These are phyloP conservation scores for Spiromastix sp. DNA, from an alignment of 2,329 filamentous ascomycete species.

Conservation along the genomic window DNA sequence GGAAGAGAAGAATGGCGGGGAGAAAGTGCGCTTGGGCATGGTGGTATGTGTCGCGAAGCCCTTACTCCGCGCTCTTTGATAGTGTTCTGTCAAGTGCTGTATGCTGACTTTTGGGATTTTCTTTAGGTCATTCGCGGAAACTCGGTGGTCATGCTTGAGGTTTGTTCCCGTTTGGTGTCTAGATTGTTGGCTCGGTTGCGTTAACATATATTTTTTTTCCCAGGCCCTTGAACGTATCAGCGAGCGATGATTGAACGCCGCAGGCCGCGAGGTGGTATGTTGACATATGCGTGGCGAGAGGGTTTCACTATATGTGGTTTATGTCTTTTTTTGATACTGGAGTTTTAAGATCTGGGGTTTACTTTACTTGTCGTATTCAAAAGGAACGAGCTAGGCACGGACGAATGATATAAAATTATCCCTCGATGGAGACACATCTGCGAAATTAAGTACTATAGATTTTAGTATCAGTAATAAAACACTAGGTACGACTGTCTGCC, in stretches of 20 bases:
- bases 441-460: no score
- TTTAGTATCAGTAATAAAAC: no score
- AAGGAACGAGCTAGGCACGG: no score
- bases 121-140: slow-evolving; percentile 85
- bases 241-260: slow-evolving; percentile 27
- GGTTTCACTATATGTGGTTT: no score
- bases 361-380: no score
- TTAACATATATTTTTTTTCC: slow-evolving; percentile 2
- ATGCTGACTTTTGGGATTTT: slow-evolving; percentile 9
- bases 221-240: slow-evolving; percentile 34
- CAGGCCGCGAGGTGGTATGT: no score
- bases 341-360: no score
- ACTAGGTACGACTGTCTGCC: no score
- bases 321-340: no score
- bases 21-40: slow-evolving; percentile 86
- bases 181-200: slow-evolving; percentile 5
- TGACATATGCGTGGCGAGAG: no score
- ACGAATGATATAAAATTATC: no score
- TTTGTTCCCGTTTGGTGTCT: slow-evolving; percentile 12
- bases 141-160: slow-evolving; percentile 96
- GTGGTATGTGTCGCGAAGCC: slow-evolving; percentile 51
- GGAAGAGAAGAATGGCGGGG: slow-evolving; percentile 84
- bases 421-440: no score
- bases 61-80: slow-evolving; percentile 12
- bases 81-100: neutral